Evolutionary conservation across 2,329 filamentous ascomycete genomes (phyloP), one percentile per base, ranked within the genome.

Genomic region (Xylaria sp.): DNA sequence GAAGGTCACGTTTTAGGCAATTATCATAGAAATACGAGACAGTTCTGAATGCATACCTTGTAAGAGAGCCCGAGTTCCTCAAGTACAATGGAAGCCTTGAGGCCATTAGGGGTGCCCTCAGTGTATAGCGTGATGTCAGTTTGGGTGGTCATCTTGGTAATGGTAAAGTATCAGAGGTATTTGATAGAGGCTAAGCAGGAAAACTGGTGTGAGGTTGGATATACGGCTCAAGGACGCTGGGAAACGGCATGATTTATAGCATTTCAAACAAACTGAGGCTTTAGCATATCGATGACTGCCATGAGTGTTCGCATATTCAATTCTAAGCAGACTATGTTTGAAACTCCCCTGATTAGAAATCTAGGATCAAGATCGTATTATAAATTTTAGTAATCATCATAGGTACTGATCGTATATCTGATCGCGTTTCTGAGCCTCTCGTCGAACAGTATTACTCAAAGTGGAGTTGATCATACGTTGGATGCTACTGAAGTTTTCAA

Each of bases 11-110:
- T 44, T 20, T 53, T 29, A 53, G 29, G 6, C 15, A 45, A 42
- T 61, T 17, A 22, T 25, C 49, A 39, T 33, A 36, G 42, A n/a
- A 13, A 20, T 66, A 20, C 11, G 6, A 42, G 57, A 39, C 5
- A 22, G 39, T 42, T 57, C 5, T 57, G 44, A 51, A 47, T 55
- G 20, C 49, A 54, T 61, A 89, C 86, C 79, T 93, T 88, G 82
- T 96, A 96, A 11, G 90, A 87, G 42, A 95, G 82, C 72, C 90
- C 90, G 3, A 97, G 85, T 81, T 96, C 93, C 80, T 96, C 92
- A 20, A 97, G 83, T 13, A 92, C 86, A 72, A 96, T 96, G 66
- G 92, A 93, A 67, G 92, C 88, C 79, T 96, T 96, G 84, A 95
- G 91, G 69, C 93, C 93, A 81, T 97, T 97, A 50, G 93, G 92